phyloP scores from a whole-genome alignment of 2,329 filamentous ascomycete species.

The Claviceps quebecensis region DNA sequence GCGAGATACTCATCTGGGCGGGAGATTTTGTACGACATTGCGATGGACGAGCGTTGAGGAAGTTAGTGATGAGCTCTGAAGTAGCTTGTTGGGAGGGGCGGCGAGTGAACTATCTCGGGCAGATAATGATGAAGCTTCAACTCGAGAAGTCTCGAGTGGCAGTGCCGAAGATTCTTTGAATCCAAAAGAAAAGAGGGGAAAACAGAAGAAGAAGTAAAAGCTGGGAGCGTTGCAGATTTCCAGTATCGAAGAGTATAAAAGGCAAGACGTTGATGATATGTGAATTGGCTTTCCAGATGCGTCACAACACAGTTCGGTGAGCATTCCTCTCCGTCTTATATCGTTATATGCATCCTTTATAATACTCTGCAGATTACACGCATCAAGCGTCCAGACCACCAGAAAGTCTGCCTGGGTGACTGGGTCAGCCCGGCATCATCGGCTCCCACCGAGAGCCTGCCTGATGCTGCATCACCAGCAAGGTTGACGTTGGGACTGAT shows the following conservation, averaged over 20 bases:
- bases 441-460: neutral
- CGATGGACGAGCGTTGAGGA: neutral
- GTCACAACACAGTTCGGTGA: neutral
- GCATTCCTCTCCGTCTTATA: neutral
- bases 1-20: conserved; percentile 75
- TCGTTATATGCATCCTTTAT: neutral
- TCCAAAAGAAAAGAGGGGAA: too few relatives aligned
- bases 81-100: too few relatives aligned
- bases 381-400: neutral
- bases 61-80: neutral
- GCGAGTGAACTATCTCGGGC: neutral
- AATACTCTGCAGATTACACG: neutral
- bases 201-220: too few relatives aligned
- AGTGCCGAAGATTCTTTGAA: too few relatives aligned
- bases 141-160: too few relatives aligned
- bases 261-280: neutral
- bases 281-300: neutral
- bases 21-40: conserved; percentile 52
- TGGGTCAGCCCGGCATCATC: neutral
- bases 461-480: neutral
- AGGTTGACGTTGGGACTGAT: neutral
- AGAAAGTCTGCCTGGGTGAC: too few relatives aligned
- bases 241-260: neutral
- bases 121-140: neutral
- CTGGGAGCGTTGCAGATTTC: neutral